Evolutionary conservation across 1,284 basidiomycete genomes (phyloP).

Genomic region (Flammula alnicola): DNA sequence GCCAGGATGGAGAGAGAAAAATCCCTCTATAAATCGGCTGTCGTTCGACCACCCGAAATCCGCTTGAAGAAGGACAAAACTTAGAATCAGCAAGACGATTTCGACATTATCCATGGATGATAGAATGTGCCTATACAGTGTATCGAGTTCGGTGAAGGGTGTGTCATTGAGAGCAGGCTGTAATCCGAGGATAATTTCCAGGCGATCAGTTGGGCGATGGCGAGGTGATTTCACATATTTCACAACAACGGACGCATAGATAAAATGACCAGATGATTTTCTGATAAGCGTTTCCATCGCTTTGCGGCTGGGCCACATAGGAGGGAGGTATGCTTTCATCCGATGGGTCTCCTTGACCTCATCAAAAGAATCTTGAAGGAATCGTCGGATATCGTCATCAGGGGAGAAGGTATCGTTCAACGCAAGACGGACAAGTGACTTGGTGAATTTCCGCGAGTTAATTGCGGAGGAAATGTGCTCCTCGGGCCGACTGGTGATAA

Average conservation of each 20-base stretch:
- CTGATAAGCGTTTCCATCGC: constrained; percentile 11
- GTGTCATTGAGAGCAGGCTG: not conserved
- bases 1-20: no score
- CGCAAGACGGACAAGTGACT: not conserved
- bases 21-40: no score
- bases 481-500: constrained; percentile 7
- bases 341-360: constrained; percentile 8
- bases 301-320: constrained; percentile 17
- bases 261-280: constrained; percentile 22
- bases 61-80: no score
- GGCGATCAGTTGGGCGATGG: constrained; percentile 9
- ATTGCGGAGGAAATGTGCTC: not conserved
- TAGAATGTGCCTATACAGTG: constrained; percentile 14
- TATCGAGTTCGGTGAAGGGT: constrained; percentile 17
- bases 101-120: no score
- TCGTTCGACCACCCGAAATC: no score
- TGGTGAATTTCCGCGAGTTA: not conserved
- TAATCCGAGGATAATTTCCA: constrained; percentile 4
- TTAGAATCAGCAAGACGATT: no score
- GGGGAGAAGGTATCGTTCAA: not conserved
- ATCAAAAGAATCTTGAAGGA: not conserved
- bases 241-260: constrained; percentile 20
- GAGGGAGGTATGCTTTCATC: constrained; percentile 7
- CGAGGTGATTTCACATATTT: constrained; percentile 16
- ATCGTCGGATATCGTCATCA: constrained; percentile 2